Conservation (phyloP, 169 alveolate species). For the Plasmodium gonderi region DNA sequence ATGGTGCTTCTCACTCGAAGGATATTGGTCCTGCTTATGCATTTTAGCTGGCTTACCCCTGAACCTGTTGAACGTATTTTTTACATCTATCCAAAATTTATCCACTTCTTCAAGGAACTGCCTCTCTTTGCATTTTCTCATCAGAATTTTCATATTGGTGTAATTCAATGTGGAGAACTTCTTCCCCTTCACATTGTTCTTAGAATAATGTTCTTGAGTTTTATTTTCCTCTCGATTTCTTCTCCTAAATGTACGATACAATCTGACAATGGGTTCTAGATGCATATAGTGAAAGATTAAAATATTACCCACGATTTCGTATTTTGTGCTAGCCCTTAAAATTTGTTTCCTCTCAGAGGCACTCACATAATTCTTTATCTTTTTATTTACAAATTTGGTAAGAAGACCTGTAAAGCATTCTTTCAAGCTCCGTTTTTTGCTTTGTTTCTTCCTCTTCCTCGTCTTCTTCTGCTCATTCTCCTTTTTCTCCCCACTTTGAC, state of each 20-base stretch:
- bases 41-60: no score
- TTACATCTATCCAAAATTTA: slow-evolving; percentile 14
- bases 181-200: not conserved
- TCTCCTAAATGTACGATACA: not conserved
- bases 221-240: not conserved
- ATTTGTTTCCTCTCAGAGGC: slow-evolving; percentile 13
- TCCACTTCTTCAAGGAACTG: not conserved
- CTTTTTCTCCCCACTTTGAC: not conserved
- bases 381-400: slow-evolving; percentile 9
- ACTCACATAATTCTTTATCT: slow-evolving; percentile 18
- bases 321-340: slow-evolving; percentile 22
- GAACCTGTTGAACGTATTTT: slow-evolving; percentile 1
- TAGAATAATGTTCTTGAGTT: no score
- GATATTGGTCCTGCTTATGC: no score
- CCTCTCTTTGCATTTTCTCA: not conserved
- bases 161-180: not conserved
- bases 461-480: no score
- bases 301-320: slow-evolving; percentile 38
- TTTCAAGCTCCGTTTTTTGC: not conserved
- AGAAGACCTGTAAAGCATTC: slow-evolving; percentile 11
- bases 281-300: slow-evolving; percentile 40
- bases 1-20: no score
- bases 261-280: not conserved
- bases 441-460: not conserved
- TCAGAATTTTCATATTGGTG: not conserved